These are phyloP conservation scores for Myriosclerotinia scirpicola DNA, from an alignment of 2,329 filamentous ascomycete species.

Conservation along the genomic window DNA sequence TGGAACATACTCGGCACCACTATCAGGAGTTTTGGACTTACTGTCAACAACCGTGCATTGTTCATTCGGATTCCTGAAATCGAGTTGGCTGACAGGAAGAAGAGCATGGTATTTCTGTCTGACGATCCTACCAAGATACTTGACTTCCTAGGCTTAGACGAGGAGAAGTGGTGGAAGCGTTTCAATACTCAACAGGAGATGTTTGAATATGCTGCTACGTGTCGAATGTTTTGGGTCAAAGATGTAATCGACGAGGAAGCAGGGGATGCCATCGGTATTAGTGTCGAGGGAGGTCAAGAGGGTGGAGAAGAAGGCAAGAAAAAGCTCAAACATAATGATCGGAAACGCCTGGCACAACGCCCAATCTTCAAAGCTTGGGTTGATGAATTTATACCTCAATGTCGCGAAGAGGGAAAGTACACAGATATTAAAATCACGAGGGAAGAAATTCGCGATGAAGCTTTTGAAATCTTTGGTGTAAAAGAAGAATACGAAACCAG, in stretches of 20 bases:
- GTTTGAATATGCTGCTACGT: slow-evolving; percentile 60
- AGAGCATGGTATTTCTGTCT: slow-evolving; percentile 58
- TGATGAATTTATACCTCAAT: slow-evolving; percentile 60
- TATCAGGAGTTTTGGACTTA: slow-evolving; percentile 66
- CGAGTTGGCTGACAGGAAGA: slow-evolving; percentile 57
- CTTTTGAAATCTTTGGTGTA: slow-evolving; percentile 53
- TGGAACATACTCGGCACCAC: slow-evolving; percentile 65
- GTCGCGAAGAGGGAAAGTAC: slow-evolving; percentile 46
- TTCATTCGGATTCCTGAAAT: slow-evolving; percentile 68
- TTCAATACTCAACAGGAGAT: slow-evolving; percentile 58
- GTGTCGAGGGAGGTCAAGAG: slow-evolving; percentile 29
- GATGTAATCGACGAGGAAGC: slow-evolving; percentile 38
- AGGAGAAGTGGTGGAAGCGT: slow-evolving; percentile 50
- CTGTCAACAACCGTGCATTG: slow-evolving; percentile 61
- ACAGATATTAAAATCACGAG: slow-evolving; percentile 40
- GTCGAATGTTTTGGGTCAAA: slow-evolving; percentile 56
- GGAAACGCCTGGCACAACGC: slow-evolving; percentile 54
- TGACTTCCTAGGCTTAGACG: slow-evolving; percentile 61
- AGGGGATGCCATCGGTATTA: slow-evolving; percentile 24
- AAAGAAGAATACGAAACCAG: slow-evolving; percentile 47
- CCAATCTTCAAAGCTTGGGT: slow-evolving; percentile 61
- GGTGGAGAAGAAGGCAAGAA: slow-evolving; percentile 41
- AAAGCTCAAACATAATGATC: slow-evolving; percentile 54
- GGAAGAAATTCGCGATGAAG: slow-evolving; percentile 52
- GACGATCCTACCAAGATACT: slow-evolving; percentile 56